Percentiles rank a stretch among this genome's conserved stretches.
Evolutionary conservation across 2,329 filamentous ascomycete genomes (phyloP).

Genomic region (Ophiostoma ulmi): DNA sequence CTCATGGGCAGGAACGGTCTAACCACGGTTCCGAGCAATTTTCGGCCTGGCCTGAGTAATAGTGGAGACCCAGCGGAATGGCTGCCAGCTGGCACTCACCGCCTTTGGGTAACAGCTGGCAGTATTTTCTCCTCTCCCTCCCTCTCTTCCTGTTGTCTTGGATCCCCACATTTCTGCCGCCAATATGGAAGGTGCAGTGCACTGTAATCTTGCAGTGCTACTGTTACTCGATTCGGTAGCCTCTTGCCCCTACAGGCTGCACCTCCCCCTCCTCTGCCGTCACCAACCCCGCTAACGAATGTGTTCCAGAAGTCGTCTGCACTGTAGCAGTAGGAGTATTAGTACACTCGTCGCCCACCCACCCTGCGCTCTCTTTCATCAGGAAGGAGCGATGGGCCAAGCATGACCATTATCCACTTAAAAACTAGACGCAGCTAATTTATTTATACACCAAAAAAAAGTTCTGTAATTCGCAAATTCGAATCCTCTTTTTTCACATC

Average conservation of each 20-base stretch:
- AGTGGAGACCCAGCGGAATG: slow-evolving; percentile 2
- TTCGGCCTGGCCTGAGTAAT: slow-evolving; percentile 27
- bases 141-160: not conserved
- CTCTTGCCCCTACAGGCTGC: not conserved
- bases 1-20: slow-evolving; percentile 10
- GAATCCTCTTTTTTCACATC: slow-evolving; percentile 14
- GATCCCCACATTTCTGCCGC: not conserved
- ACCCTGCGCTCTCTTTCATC: not conserved
- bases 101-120: not conserved
- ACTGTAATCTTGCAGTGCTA: not conserved
- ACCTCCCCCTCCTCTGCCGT: slow-evolving; percentile 4
- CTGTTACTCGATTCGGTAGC: slow-evolving; percentile 9
- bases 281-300: slow-evolving; percentile 21
- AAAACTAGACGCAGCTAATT: slow-evolving; percentile 17
- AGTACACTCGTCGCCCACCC: slow-evolving; percentile 7
- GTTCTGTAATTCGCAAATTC: slow-evolving; percentile 15
- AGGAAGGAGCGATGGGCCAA: not conserved
- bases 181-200: not conserved
- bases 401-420: slow-evolving; percentile 17
- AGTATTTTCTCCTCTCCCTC: too few relatives aligned
- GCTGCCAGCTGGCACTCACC: slow-evolving; percentile 21
- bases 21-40: slow-evolving; percentile 30
- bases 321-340: too few relatives aligned
- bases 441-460: slow-evolving; percentile 23
- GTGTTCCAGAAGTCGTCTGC: not conserved